Evolutionary conservation across 345 rosid genomes (phyloP), one percentile per base, ranked within the genome.

Genomic region (Anastatica hierochuntica): DNA sequence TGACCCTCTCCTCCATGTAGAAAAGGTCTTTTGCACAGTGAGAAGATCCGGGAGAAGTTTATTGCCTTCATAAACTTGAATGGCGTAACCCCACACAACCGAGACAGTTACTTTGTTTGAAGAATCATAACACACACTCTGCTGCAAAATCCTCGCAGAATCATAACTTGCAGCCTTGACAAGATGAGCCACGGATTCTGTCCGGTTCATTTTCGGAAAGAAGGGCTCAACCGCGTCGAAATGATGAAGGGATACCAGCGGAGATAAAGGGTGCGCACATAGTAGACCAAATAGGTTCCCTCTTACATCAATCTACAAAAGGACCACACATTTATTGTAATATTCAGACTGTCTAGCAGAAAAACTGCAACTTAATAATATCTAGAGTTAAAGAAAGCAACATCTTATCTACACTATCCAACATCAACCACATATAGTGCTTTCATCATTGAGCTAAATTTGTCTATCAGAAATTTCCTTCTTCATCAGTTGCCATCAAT

Each of bases 21-120:
- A 36, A 60, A 90, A 90, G 7, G 96, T 79, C 73, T 71, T 81
- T 63, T 77, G 89, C 33, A 67, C 10, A 3, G 79, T 54, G 42
- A 90, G 77, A 49, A 90, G 85, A 70, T 79, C 85, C 0, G 89
- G 96, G 29, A 90, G 89, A 23, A 78, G 77, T 49, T 61, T 65
- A 55, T 87, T 81, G 39, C 95, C 89, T 64, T 84, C 80, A 20
- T 73, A 72, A 29, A 87, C 78, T 79, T 79, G 89, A 72, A 90
- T 34, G 5, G 92, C 88, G 57, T 87, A 87, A 27, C 98, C 96
- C 98, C 95, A 90, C 7, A 85, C 80, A 62, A 84, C 80, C 11
- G 89, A 87, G 49, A 82, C 68, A 2, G 88, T 80, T 63, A 87
- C 72, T 17, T 53, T 63, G 64, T 69, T 75, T 18, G 14, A 17